These are phyloP conservation scores for Colletotrichum spinosum DNA, from an alignment of 2,329 filamentous ascomycete genomes.

Conservation along the genomic window DNA sequence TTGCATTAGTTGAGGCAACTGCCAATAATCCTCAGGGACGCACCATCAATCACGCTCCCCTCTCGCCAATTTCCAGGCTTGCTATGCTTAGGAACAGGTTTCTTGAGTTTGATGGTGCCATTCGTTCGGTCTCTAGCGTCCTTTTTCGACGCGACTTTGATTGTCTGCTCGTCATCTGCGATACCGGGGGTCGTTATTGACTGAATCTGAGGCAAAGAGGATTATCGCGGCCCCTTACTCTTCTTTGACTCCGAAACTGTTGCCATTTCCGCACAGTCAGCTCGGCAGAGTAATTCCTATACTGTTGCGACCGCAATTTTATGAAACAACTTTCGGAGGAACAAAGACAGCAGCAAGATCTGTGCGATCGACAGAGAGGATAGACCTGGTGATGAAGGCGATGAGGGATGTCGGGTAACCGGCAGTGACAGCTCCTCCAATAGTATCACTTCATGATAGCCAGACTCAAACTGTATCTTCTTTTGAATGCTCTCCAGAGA, in stretches of 20 bases:
- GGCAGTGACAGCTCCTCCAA: conserved; percentile 14
- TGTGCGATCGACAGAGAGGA: too few species aligned
- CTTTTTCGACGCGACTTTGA: conserved; percentile 72
- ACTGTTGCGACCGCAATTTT: too few species aligned
- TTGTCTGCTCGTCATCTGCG: conserved; percentile 67
- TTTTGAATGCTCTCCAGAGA: too few species aligned
- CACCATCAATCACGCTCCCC: conserved; percentile 72
- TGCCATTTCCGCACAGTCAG: conserved; percentile 22
- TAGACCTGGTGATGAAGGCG: not conserved
- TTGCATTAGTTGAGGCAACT: conserved; percentile 10
- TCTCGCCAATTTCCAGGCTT: conserved; percentile 80
- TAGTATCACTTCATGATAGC: conserved; percentile 30
- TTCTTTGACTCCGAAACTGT: conserved; percentile 36
- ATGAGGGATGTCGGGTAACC: conserved; percentile 9
- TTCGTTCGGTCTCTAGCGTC: conserved; percentile 56
- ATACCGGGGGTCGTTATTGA: too few species aligned
- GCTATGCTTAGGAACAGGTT: conserved; percentile 69
- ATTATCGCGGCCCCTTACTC: conserved; percentile 18
- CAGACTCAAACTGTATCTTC: not conserved
- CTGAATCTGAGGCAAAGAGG: too few species aligned
- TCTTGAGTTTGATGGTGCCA: conserved; percentile 72
- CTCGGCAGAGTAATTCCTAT: too few species aligned
- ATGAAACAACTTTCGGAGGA: too few species aligned
- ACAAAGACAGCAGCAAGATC: too few species aligned
- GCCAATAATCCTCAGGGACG: not conserved